These are phyloP conservation scores for Trichosphaerium sp. DNA, from an alignment of 78 protist genomes.

Conservation along the genomic window DNA sequence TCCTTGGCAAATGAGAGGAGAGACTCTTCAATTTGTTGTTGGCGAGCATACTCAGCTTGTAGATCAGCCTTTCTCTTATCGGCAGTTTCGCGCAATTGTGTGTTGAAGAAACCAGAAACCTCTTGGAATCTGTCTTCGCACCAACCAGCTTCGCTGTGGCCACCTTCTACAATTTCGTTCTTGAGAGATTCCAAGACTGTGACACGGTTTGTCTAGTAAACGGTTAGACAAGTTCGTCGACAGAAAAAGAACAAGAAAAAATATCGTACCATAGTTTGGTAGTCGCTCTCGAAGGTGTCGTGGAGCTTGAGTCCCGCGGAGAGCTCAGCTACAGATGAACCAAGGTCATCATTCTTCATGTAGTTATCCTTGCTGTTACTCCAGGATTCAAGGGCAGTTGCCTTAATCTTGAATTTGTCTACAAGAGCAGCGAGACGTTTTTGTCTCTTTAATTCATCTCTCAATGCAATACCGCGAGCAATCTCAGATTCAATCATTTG, in stretches of 20 bases:
- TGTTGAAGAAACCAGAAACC: conserved; percentile 7
- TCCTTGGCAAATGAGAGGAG: conserved; percentile 39
- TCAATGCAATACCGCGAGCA: conserved; percentile 24
- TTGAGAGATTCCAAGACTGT: too few relatives aligned
- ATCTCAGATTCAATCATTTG: conserved; percentile 35
- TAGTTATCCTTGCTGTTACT: conserved; percentile 1
- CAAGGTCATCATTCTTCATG: conserved; percentile 13
- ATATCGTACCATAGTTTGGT: conserved; percentile 23
- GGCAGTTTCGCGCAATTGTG: conserved; percentile 2
- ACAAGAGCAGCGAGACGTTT: conserved; percentile 19
- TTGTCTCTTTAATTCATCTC: conserved; percentile 41
- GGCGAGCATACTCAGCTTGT: conserved; percentile 19
- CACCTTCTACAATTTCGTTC: too few relatives aligned
- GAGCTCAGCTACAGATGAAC: conserved; percentile 25
- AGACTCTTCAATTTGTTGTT: conserved; percentile 45
- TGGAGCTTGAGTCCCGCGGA: conserved; percentile 40
- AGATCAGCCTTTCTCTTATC: conserved; percentile 10
- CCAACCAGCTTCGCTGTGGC: too few relatives aligned
- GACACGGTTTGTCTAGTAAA: too few relatives aligned
- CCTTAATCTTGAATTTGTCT: conserved; percentile 32
- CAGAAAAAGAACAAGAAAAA: not conserved
- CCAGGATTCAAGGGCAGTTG: conserved; percentile 37
- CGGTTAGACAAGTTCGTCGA: conserved; percentile 23
- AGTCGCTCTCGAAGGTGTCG: conserved; percentile 45
- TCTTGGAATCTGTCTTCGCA: too few relatives aligned